Conservation (phyloP, 768 basidiomycete genomes). For the Pleurotus cornucopiae region DNA sequence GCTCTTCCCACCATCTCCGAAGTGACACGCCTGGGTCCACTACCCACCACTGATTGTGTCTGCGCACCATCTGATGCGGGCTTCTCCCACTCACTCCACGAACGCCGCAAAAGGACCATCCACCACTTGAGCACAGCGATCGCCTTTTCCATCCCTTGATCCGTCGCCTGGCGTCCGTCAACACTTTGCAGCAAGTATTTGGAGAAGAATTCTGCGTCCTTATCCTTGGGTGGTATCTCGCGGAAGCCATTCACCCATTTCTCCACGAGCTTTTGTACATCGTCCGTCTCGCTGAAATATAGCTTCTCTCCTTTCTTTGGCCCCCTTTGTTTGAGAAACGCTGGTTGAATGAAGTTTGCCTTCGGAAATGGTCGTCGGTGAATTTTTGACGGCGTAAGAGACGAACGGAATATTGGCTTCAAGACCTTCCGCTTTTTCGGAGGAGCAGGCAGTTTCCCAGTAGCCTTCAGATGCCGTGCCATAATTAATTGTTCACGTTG, state of each 20-base stretch:
- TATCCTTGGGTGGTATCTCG: conserved; percentile 59
- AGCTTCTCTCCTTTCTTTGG: conserved; percentile 53
- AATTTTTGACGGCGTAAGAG: conserved; percentile 35
- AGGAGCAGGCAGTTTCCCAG: conserved; percentile 33
- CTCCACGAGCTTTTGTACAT: conserved; percentile 69
- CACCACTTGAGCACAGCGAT: conserved; percentile 79
- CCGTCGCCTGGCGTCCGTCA: conserved; percentile 48
- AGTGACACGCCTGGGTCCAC: not conserved
- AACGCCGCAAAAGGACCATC: conserved; percentile 61
- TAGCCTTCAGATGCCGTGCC: conserved; percentile 46
- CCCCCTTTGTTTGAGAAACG: conserved; percentile 55
- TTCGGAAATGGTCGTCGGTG: conserved; percentile 49
- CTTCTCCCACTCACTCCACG: conserved; percentile 58
- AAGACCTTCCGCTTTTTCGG: conserved; percentile 46
- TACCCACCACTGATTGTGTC: conserved; percentile 17
- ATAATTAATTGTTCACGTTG: conserved; percentile 73
- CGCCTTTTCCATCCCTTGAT: conserved; percentile 63
- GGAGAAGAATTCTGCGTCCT: conserved; percentile 72
- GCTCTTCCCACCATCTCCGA: conserved; percentile 49
- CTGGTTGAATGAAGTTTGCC: conserved; percentile 46
- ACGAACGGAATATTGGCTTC: conserved; percentile 43
- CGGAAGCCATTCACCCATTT: conserved; percentile 69
- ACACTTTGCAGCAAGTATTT: conserved; percentile 70
- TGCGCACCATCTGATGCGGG: conserved; percentile 28
- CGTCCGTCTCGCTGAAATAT: conserved; percentile 58